phyloP scores from a whole-genome alignment of 768 basidiomycete species.

The Lentinula sp. region DNA sequence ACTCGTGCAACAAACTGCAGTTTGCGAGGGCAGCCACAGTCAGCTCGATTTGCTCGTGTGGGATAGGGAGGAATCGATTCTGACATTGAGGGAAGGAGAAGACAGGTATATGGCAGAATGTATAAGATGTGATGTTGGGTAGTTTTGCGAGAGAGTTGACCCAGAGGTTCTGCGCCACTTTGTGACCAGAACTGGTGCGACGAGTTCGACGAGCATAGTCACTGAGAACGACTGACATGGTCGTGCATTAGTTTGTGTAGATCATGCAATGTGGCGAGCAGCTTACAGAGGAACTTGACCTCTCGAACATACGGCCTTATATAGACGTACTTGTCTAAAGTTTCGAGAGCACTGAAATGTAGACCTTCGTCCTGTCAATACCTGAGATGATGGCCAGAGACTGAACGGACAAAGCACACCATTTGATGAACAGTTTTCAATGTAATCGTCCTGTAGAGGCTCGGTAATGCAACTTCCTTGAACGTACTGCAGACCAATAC shows the following conservation, averaged over 20 bases:
- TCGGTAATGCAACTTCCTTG: conserved; percentile 2
- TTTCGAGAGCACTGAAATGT: not conserved
- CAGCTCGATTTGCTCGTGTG: not conserved
- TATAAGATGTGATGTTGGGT: not conserved
- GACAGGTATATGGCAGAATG: not conserved
- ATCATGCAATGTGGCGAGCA: not conserved
- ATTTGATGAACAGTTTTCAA: not conserved
- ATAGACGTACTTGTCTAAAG: conserved; percentile 2
- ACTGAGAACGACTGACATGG: not conserved
- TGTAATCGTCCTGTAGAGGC: not conserved
- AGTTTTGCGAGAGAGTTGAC: not conserved
- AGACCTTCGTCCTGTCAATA: not conserved
- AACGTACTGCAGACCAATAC: not conserved
- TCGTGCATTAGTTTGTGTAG: not conserved
- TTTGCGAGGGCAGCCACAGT: not conserved
- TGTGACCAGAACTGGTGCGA: not conserved
- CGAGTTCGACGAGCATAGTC: conserved; percentile 6
- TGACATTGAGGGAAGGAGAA: not conserved
- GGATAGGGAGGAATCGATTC: conserved; percentile 1
- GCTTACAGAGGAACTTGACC: conserved; percentile 3
- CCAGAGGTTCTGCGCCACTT: not conserved
- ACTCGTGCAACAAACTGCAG: not conserved
- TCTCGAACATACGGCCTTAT: conserved; percentile 4
- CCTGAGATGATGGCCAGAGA: not conserved
- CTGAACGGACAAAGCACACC: not conserved